Evolutionary conservation across 202 grass and related monocot genomes (phyloP), one percentile per base, ranked within the genome.

Genomic region (Schoenoplectus tabernaemontani): DNA sequence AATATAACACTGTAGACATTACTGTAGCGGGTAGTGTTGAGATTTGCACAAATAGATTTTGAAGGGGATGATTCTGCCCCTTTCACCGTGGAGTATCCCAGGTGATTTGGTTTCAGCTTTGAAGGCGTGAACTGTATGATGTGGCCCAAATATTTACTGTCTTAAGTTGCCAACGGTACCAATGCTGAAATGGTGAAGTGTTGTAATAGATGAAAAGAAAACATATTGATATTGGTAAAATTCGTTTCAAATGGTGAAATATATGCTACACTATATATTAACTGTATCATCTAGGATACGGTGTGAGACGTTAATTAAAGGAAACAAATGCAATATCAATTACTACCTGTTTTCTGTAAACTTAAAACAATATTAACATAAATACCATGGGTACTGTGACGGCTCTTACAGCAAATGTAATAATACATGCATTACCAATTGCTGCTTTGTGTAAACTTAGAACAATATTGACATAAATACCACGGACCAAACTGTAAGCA

Each of bases 381-480:
- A 83, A 92, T 24, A 87, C 82, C 0, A 83, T 85, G 1, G 84
- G 81, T 79, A 83, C 48, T 0, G 79, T 83, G 1, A 92, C 78
- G 3, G 84, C 79, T 0, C 87, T 34, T n/a, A 83, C 64, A 0
- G 71, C 87, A 42, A 83, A 83, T 5, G 87, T 80, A 33, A 86
- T 88, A 11, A 16, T 38, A 46, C 43, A 34, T 28, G 46, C 13
- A 46, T 26, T 46, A 30, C 20, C 17, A 62, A 80, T 9, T 48
- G 23, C 9, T 43, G 23, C 9, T 0, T 7, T 57, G 50, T 11
- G 5, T 16, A 62, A 48, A 11, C 30, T 83, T 64, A 84, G 9
- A 87, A 81, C 22, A 90, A 79, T 2, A 90, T 84, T 12, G 76
- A 82, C 87, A 86, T 88, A 66, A 83, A 92, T 32, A 87, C 80